Evolutionary conservation across 108 stramenopile species (phyloP).

Genomic region (Pseudonitzschia multiseries): DNA sequence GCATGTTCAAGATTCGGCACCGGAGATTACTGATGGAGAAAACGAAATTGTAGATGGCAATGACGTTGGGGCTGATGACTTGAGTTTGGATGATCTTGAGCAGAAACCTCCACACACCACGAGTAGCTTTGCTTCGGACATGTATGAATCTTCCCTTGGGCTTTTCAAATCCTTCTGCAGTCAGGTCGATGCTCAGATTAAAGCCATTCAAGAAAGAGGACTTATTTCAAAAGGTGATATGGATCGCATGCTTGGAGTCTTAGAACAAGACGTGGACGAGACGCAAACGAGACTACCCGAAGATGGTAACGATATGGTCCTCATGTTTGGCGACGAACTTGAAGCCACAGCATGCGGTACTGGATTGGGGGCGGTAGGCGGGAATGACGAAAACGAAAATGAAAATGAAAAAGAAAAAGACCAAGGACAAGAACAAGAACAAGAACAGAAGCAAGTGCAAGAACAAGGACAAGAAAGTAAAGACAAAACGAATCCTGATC

Average conservation of each 20-base stretch:
- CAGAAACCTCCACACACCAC: neutral
- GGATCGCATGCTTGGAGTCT: constrained; percentile 26
- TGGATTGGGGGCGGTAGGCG: neutral
- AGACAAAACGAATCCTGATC: neutral
- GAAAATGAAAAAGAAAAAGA: too few relatives aligned
- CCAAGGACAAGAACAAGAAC: too few relatives aligned
- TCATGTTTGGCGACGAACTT: constrained; percentile 25
- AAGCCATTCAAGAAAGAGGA: constrained; percentile 13
- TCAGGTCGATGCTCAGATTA: constrained; percentile 17
- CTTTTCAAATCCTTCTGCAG: constrained; percentile 16
- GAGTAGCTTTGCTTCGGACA: constrained; percentile 15
- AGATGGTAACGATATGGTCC: constrained; percentile 11
- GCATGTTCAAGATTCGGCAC: neutral
- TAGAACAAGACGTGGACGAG: constrained; percentile 20
- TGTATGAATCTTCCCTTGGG: constrained; percentile 6
- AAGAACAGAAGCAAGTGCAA: too few relatives aligned
- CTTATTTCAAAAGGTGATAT: constrained; percentile 32
- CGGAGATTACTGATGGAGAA: neutral
- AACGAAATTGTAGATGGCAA: neutral
- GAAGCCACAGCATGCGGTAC: constrained; percentile 6
- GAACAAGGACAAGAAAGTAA: neutral
- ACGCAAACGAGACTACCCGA: constrained; percentile 13
- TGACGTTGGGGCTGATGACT: neutral
- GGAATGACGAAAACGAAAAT: neutral
- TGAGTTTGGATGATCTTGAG: neutral